These are phyloP conservation scores for Yarrowia bubula DNA, from an alignment of 805 yeast species.

Conservation along the genomic window DNA sequence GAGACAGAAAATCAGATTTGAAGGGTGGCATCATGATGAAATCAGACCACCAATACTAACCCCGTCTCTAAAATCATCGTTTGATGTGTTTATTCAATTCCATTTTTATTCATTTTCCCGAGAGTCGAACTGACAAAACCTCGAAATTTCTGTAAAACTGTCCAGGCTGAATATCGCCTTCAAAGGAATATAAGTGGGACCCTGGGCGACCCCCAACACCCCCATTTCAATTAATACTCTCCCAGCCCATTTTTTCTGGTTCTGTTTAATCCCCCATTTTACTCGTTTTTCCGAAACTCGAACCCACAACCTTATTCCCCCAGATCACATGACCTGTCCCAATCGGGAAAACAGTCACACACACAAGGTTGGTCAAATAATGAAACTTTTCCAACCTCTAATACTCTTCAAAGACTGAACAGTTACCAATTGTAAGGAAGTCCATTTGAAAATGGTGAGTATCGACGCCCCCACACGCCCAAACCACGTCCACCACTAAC, in stretches of 20 bases:
- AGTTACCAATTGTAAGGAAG: conserved; percentile 25
- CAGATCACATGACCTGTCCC: background rate
- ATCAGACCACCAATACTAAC: too few relatives aligned
- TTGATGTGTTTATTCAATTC: too few relatives aligned
- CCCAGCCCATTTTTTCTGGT: background rate
- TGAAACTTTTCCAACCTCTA: conserved; percentile 6
- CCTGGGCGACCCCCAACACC: background rate
- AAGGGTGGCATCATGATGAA: too few relatives aligned
- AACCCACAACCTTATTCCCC: background rate
- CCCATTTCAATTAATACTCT: background rate
- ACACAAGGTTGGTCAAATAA: background rate
- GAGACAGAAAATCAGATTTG: too few relatives aligned
- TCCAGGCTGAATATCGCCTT: too few relatives aligned
- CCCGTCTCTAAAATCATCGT: too few relatives aligned
- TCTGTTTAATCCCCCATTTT: too few relatives aligned
- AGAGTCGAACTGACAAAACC: too few relatives aligned
- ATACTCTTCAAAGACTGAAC: conserved; percentile 23
- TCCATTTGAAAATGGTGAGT: conserved; percentile 27
- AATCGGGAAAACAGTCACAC: conserved; percentile 16
- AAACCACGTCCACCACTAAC: background rate
- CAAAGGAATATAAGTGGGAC: too few relatives aligned
- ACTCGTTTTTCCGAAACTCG: background rate
- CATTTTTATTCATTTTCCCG: too few relatives aligned
- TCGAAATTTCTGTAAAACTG: too few relatives aligned
- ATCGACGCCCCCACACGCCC: background rate